phyloP scores from a whole-genome alignment of 2,329 filamentous ascomycete species.

The Epichloe baconii region DNA sequence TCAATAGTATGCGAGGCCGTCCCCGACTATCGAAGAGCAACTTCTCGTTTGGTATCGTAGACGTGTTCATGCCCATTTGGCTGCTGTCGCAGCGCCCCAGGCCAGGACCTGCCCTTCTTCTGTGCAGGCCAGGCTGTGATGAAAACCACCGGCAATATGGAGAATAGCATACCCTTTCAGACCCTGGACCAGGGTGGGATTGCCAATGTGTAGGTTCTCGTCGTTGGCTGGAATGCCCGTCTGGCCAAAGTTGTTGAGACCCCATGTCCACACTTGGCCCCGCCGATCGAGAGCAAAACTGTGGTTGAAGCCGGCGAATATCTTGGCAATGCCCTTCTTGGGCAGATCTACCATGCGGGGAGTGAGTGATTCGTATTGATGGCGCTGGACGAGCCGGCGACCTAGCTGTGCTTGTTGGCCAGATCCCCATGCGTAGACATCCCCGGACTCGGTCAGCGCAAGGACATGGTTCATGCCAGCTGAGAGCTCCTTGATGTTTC shows the following conservation, averaged over 20 bases:
- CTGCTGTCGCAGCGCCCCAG: constrained; percentile 30
- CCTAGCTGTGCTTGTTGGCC: constrained; percentile 35
- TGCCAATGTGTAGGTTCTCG: constrained; percentile 34
- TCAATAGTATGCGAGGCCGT: constrained; percentile 3
- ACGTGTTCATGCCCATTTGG: constrained; percentile 13
- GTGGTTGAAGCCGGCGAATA: constrained; percentile 50
- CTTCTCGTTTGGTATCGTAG: constrained; percentile 1
- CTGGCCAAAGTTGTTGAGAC: constrained; percentile 58
- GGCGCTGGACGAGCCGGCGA: constrained; percentile 36
- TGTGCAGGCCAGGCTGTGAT: constrained; percentile 28
- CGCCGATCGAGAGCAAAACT: constrained; percentile 53
- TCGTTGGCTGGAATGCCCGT: constrained; percentile 43
- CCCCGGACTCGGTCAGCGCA: constrained; percentile 43
- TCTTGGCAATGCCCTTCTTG: constrained; percentile 21
- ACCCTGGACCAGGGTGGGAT: constrained; percentile 24
- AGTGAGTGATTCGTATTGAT: constrained; percentile 31
- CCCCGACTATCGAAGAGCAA: constrained; percentile 5
- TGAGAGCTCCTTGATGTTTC: constrained; percentile 45
- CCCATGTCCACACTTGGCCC: constrained; percentile 56
- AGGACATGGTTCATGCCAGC: constrained; percentile 54
- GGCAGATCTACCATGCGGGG: constrained; percentile 22
- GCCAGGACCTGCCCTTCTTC: constrained; percentile 27
- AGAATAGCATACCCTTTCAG: constrained; percentile 41
- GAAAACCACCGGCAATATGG: constrained; percentile 36
- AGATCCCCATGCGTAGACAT: constrained; percentile 10